phyloP scores from a whole-genome alignment of 768 basidiomycete genomes.

The Termitomyces sp. region DNA sequence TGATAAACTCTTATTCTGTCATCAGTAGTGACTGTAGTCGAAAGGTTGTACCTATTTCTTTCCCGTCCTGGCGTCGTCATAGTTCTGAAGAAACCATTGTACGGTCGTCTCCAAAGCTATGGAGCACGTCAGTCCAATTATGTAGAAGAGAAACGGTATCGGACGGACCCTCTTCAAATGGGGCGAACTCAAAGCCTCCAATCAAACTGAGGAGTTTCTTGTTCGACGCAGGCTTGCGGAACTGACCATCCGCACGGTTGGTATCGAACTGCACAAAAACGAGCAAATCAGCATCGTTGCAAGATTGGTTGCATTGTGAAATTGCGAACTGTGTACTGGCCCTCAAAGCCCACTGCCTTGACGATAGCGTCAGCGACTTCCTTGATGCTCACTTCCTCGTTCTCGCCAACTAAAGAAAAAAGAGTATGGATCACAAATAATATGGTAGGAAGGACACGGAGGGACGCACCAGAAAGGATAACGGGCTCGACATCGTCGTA shows the following conservation, averaged over 20 bases:
- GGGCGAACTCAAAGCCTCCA: conserved; percentile 85
- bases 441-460: not conserved
- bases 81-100: conserved; percentile 84
- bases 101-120: conserved; percentile 74
- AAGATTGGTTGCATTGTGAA: not conserved
- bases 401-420: conserved; percentile 65
- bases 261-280: conserved; percentile 69
- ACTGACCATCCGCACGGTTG: conserved; percentile 85
- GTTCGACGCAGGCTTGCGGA: conserved; percentile 95
- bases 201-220: conserved; percentile 75
- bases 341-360: conserved; percentile 71
- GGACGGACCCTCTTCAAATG: conserved; percentile 71
- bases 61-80: conserved; percentile 63
- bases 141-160: conserved; percentile 11
- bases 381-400: conserved; percentile 92
- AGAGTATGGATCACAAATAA: not conserved
- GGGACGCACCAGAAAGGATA: conserved; percentile 74
- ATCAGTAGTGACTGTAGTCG: not conserved
- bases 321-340: conserved; percentile 60
- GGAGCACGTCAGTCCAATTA: not conserved
- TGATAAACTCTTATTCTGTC: not conserved
- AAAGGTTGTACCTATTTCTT: conserved; percentile 13
- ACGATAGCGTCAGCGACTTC: conserved; percentile 89
- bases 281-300: not conserved
- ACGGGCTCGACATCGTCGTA: conserved; percentile 92